Base-by-base conservation (phyloP, 176 grass and related monocot genomes). In the Carex cristatella region DNA sequence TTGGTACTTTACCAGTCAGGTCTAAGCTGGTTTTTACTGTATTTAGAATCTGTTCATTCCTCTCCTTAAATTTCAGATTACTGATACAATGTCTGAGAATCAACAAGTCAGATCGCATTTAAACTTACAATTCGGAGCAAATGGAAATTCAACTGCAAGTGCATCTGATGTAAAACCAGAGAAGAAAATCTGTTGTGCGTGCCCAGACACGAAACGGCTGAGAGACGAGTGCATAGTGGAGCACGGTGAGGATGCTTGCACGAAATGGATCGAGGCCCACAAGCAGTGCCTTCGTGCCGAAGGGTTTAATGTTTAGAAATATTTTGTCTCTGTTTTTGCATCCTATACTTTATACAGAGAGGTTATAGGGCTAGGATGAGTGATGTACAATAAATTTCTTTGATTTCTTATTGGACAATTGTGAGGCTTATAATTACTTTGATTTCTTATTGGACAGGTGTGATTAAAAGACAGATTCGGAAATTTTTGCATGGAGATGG, bases 141-240 rank as follows among this genome's bases (percentile, higher is more conserved):
- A 37, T 11, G 79, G 82, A 87, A 79, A 14, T 6, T 23, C 84
- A 19, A 19, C 79, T 61, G 38, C 35, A 23, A 4, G 38, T 49
- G 12, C 63, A 27, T 2, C 91, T 10, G 91, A 87, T 63, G 37
- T 83, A 1, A 93, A 90, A 89, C 93, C 93, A 30, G 95, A 88
- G 84, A 98, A 93, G 86, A 98, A 95, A 91, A 95, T 94, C 32
- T 94, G 95, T 46, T 95, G 95, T 18, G 93, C 90, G 1, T 94
- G 95, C 80, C 95, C 95, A 3, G 95, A 98, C 44, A 98, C 96
- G 4, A 98, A 95, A 89, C 89, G 84, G 85, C 83, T 94, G 75
- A 89, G 93, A 63, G 96, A 98, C 90, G 58, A 97, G 42, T 97
- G 95, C 84, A 84, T 97, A 14, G 84, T 94, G 71, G 76, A 94